phyloP scores from a whole-genome alignment of 805 yeast species.

The Candida tallmaniae region DNA sequence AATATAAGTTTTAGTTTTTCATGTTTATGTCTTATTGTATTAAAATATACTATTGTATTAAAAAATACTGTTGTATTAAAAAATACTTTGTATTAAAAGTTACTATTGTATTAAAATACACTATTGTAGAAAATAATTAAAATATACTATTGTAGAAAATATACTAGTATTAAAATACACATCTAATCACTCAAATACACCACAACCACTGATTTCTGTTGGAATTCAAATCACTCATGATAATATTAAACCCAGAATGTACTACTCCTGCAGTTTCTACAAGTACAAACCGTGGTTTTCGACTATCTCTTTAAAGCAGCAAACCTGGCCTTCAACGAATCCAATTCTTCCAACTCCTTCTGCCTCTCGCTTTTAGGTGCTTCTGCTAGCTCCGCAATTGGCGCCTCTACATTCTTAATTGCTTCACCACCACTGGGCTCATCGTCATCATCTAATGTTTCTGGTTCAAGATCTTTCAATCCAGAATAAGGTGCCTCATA shows the following conservation, averaged over 20 bases:
- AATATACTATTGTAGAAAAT: no score
- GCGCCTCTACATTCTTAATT: conserved; percentile 13
- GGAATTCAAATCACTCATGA: no score
- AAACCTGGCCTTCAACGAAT: conserved; percentile 64
- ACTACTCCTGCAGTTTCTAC: no score
- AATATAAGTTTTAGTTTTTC: no score
- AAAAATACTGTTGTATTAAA: no score
- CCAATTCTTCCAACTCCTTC: conserved; percentile 42
- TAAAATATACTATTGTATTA: neutral
- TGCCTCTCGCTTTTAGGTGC: conserved; percentile 10
- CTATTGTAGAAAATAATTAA: no score
- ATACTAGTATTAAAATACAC: no score
- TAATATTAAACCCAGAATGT: no score
- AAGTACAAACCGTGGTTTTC: neutral
- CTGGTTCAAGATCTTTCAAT: conserved; percentile 17
- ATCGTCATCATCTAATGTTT: conserved; percentile 21
- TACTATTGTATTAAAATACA: no score
- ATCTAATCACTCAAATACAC: no score
- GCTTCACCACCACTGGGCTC: conserved; percentile 21
- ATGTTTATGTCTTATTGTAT: neutral
- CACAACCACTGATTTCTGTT: no score
- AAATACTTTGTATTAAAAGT: neutral
- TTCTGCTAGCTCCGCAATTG: conserved; percentile 16
- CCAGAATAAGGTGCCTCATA: conserved; percentile 73
- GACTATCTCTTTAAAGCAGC: conserved; percentile 56